Evolutionary conservation across 2,329 filamentous ascomycete genomes (phyloP).

Genomic region (Fusarium sacchari): DNA sequence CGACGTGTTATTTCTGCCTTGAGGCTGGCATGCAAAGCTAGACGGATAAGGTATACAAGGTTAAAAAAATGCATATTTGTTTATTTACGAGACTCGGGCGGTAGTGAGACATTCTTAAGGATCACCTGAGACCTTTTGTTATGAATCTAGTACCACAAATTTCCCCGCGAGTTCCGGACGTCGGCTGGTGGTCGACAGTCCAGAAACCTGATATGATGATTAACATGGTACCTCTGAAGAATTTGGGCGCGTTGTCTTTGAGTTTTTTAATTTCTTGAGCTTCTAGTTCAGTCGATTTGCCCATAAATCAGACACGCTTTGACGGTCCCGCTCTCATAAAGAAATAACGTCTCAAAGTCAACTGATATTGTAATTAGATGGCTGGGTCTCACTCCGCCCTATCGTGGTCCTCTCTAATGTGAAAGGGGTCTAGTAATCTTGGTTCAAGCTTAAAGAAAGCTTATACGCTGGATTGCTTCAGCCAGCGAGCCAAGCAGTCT

Average conservation of each 20-base stretch:
- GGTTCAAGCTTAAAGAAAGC: neutral
- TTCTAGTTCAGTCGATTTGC: neutral
- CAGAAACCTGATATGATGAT: no score
- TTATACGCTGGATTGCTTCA: slow-evolving; percentile 2
- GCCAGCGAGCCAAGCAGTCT: neutral
- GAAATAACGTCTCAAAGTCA: neutral
- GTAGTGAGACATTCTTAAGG: slow-evolving; percentile 9
- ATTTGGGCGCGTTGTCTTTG: neutral
- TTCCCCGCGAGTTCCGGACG: neutral
- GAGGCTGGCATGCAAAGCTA: neutral
- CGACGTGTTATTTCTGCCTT: neutral
- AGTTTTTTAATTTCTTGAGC: accelerated
- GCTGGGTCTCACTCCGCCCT: neutral
- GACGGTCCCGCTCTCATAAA: neutral
- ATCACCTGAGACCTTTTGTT: neutral
- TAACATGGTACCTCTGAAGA: neutral
- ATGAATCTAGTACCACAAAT: neutral
- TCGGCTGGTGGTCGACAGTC: neutral
- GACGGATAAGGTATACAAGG: slow-evolving; percentile 15
- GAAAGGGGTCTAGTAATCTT: neutral
- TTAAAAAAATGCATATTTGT: slow-evolving; percentile 29
- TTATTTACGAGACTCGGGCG: slow-evolving; percentile 2
- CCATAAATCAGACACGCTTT: neutral
- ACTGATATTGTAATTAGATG: neutral
- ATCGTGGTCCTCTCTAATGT: neutral